Evolutionary conservation across 345 rosid species (phyloP), one percentile per base, ranked within the genome.

Genomic region (Salix purpurea): DNA sequence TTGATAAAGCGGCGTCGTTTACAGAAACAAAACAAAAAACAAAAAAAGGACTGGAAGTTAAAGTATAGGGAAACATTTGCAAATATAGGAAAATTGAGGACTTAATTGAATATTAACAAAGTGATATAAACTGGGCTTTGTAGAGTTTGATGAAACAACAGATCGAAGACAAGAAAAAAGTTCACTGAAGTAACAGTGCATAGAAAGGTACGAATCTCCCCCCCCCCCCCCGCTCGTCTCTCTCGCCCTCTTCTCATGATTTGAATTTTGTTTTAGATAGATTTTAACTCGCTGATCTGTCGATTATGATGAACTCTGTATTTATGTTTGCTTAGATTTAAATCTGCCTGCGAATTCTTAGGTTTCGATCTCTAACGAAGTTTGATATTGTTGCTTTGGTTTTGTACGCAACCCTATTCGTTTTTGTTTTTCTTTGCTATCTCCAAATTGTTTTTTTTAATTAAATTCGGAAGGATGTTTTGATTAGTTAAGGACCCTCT

Each of bases 241-340:
- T 40, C 5, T 26, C 9, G 32, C 19, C 8, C 21, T 65, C 7
- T 40, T 76, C 6, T 21, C 3, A 11, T 37, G 14, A 54, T 18
- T 60, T 21, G 2, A 24, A 58, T 24, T 76, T 26, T 68, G 12
- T 50, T 65, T 34, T 48, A 6, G n/a, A 67, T 78, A 39, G 21
- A 42, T 40, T 1, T 54, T 10, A 37, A 28, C 72, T 42, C 44
- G 36, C n/a, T 28, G 71, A 77, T 71, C 80, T 71, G 39, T 54
- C 54, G 11, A 15, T 44, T 23, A 34, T 67, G 58, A 56, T 39
- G 11, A 58, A 39, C 40, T 40, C 42, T 12, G 30, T 26, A 10
- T 74, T 23, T 28, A 19, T 26, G 13, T 9, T 7, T n/a, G 12
- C 68, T 36, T 61, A 23, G 23, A 7, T 39, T 46, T 72, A 24